A percentile compares a stretch with the other conserved stretches of the same genome.
Evolutionary conservation across 2,329 filamentous ascomycete species (phyloP).

Genomic region (Macrophomina pseudophaseolina): DNA sequence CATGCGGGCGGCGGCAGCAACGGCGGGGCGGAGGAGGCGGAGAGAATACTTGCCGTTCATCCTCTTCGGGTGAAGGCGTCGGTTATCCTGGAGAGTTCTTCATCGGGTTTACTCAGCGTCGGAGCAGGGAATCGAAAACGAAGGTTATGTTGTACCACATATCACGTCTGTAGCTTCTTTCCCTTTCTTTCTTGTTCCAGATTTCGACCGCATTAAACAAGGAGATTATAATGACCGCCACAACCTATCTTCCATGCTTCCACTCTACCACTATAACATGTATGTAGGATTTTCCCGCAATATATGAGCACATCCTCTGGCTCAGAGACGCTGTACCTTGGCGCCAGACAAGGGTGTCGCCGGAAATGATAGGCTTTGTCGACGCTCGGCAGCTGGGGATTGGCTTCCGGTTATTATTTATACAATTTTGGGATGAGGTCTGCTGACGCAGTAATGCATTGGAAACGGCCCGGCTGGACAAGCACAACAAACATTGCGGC

Average conservation of each 20-base stretch:
- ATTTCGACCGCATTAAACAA: background rate
- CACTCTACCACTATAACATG: background rate
- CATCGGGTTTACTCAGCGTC: slow-evolving; percentile 4
- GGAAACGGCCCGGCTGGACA: too few relatives aligned
- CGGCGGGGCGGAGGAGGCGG: background rate
- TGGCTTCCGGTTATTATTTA: background rate
- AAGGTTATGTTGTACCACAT: slow-evolving; percentile 21
- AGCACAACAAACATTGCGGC: too few relatives aligned
- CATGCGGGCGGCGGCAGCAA: background rate
- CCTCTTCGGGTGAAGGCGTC: background rate
- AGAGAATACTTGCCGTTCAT: background rate
- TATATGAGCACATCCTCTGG: background rate
- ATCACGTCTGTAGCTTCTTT: slow-evolving; percentile 18
- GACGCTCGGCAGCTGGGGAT: background rate
- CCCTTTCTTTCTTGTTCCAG: background rate
- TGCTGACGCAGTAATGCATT: too few relatives aligned
- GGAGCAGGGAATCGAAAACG: slow-evolving; percentile 5
- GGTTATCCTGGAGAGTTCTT: background rate
- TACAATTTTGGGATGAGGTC: too few relatives aligned
- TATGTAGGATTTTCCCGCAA: background rate
- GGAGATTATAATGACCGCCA: slow-evolving; percentile 18
- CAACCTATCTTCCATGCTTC: background rate
- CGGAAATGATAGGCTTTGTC: background rate
- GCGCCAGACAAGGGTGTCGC: background rate
- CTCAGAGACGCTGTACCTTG: background rate